A percentile compares a stretch with the other conserved stretches of the same genome.
Conservation (phyloP, 2,329 filamentous ascomycete genomes). For the Ophiostoma sp. region DNA sequence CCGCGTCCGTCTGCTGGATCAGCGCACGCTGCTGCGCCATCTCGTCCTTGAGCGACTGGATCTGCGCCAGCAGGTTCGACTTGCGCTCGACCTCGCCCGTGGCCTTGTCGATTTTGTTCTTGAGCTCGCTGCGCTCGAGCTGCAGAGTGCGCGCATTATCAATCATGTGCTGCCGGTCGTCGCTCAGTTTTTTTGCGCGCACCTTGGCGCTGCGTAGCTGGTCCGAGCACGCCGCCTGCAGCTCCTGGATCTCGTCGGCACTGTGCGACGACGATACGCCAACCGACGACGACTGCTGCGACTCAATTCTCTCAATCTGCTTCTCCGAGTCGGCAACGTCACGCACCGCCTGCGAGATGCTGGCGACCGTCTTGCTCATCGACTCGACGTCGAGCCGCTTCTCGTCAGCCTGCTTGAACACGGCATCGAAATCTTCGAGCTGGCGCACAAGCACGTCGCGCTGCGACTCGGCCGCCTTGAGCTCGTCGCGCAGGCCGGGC, state of each 20-base stretch:
- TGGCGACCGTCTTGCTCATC: slow-evolving; percentile 68
- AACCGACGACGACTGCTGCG: slow-evolving; percentile 30
- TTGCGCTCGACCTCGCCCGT: slow-evolving; percentile 78
- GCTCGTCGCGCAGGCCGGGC: slow-evolving; percentile 60
- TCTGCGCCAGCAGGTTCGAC: slow-evolving; percentile 60
- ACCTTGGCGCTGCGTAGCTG: slow-evolving; percentile 60
- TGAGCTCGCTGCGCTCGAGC: slow-evolving; percentile 69
- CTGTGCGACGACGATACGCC: slow-evolving; percentile 54
- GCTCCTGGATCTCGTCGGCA: slow-evolving; percentile 76
- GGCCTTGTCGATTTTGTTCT: slow-evolving; percentile 64
- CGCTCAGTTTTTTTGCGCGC: slow-evolving; percentile 59
- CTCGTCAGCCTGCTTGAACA: slow-evolving; percentile 59
- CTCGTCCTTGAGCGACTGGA: slow-evolving; percentile 66
- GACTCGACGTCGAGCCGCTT: slow-evolving; percentile 55
- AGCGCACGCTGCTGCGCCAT: slow-evolving; percentile 63
- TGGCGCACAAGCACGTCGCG: slow-evolving; percentile 54
- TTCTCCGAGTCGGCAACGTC: slow-evolving; percentile 66
- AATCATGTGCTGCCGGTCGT: slow-evolving; percentile 66
- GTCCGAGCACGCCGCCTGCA: slow-evolving; percentile 62
- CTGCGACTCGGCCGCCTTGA: slow-evolving; percentile 50
- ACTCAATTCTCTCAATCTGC: slow-evolving; percentile 69
- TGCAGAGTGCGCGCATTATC: slow-evolving; percentile 66
- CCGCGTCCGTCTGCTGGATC: slow-evolving; percentile 64
- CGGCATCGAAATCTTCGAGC: slow-evolving; percentile 63
- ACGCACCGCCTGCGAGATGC: slow-evolving; percentile 64